Percentiles rank a stretch among this genome's conserved stretches.
These are phyloP conservation scores for Solidago caesia DNA, from an alignment of 129 eudicot species.

Conservation along the genomic window DNA sequence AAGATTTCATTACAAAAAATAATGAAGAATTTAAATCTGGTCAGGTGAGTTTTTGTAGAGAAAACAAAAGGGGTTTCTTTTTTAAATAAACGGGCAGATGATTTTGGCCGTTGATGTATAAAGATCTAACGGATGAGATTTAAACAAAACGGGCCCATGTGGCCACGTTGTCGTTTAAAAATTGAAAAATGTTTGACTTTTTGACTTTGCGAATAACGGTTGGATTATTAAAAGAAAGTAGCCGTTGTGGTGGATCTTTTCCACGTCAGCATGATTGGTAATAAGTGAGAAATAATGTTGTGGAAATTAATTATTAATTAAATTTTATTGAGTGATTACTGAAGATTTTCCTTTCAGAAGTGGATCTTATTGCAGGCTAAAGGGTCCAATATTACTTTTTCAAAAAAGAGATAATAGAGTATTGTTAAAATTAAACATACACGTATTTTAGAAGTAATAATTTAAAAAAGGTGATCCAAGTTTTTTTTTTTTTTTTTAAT, in stretches of 20 bases:
- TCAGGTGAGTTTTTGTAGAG: constrained; percentile 10
- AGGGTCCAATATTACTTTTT: constrained; percentile 24
- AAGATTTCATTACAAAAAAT: background rate
- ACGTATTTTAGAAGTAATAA: too few relatives aligned
- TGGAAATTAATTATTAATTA: background rate
- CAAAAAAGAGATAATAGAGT: too few relatives aligned
- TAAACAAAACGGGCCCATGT: constrained; percentile 15
- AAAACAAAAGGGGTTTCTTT: constrained; percentile 12
- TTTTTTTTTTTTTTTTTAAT: too few relatives aligned
- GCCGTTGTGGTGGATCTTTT: constrained; percentile 28
- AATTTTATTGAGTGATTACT: background rate
- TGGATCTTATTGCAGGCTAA: constrained; percentile 28
- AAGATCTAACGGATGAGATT: constrained; percentile 30
- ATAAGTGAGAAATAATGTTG: constrained; percentile 27
- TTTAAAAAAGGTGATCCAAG: too few relatives aligned
- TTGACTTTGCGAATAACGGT: constrained; percentile 39
- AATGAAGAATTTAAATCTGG: constrained; percentile 3
- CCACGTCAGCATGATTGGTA: constrained; percentile 42
- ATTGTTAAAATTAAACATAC: too few relatives aligned
- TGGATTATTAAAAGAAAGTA: constrained; percentile 42
- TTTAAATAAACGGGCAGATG: constrained; percentile 50
- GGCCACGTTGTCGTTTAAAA: too few relatives aligned
- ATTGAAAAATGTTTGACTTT: constrained; percentile 33
- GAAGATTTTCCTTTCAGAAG: constrained; percentile 10
- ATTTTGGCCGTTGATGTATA: constrained; percentile 31